These are phyloP conservation scores for Phyllosticta citrichinensis DNA, from an alignment of 2,329 filamentous ascomycete genomes.

Conservation along the genomic window DNA sequence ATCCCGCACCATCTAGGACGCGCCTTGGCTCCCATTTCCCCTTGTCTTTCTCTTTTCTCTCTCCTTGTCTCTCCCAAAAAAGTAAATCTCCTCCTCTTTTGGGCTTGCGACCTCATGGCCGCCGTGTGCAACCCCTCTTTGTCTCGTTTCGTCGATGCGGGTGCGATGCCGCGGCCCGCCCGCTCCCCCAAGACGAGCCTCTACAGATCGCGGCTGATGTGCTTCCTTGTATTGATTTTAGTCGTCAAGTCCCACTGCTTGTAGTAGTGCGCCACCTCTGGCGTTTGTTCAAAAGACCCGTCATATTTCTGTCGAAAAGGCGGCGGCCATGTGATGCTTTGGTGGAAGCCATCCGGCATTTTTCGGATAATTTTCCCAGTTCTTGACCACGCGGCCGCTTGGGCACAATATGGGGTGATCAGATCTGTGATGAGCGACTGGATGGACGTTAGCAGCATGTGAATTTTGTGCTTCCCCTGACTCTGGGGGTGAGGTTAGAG, in stretches of 20 bases:
- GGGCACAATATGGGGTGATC: background rate
- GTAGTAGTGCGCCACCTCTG: background rate
- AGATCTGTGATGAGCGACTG: background rate
- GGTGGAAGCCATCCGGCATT: background rate
- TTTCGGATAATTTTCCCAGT: background rate
- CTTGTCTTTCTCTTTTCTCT: background rate
- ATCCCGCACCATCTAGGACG: background rate
- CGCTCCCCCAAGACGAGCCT: background rate
- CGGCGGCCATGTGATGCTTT: background rate
- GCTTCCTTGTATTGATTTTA: background rate
- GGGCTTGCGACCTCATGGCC: background rate
- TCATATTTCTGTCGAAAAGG: background rate
- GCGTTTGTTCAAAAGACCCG: background rate
- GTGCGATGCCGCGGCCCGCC: background rate
- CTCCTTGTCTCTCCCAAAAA: background rate
- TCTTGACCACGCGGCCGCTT: background rate
- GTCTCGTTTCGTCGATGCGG: background rate
- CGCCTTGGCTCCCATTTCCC: background rate
- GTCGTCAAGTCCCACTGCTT: background rate
- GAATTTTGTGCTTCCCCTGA: background rate
- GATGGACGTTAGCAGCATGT: background rate
- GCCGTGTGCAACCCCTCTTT: background rate
- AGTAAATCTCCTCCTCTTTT: background rate
- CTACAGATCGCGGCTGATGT: background rate
- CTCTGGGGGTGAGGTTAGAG: background rate